Evolutionary conservation across 148 eudicot species (phyloP), one percentile per base, ranked within the genome.

Genomic region (Chenopodium album): DNA sequence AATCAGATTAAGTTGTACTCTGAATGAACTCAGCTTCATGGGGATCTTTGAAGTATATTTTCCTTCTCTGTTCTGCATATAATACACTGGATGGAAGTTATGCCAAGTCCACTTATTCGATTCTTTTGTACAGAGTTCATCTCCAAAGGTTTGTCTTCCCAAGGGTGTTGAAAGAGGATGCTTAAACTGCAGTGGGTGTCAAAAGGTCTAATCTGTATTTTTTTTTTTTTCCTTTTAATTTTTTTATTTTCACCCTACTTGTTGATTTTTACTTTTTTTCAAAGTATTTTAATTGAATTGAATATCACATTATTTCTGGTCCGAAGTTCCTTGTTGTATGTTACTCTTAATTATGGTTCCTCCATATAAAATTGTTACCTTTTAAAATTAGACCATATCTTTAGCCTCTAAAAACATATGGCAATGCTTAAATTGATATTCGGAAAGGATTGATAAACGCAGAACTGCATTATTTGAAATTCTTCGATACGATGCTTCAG

Each of bases 151-250:
- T 82, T 78, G 79, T 73, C 94, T 90, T 82, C 95, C 98, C 0
- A 90, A 88, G 87, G 95, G 97, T 79, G 89, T 88, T 73, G 83
- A 84, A 29, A 89, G 87, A 34, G 94, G 93, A 82, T 90, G 92
- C 79, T 19, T 87, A 80, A 80, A 78, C 44, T 89, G 93, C 82
- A 85, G 81, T 46, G 84, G 85, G 26, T 92, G 90, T 82, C 88
- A 86, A 84, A 90, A 90, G 95, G 95, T 93, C 79, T 41, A 41
- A 41, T 7, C 44, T 41, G 44, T 7, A 41, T 41, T 41, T 41
- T 16, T 12, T 1, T 4, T 41, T 56, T 54, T n/a, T 41, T 31
- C 26, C 26, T 34, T 4, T 20, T 32, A 3, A 7, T 14, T 34
- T 34, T 9, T 34, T 34, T 9, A 54, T 32, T 32, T 32, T 32